A percentile compares a stretch with the other conserved stretches of the same genome.
These are phyloP conservation scores for Fusarium sarcochroum DNA, from an alignment of 2,329 filamentous ascomycete genomes.

Conservation along the genomic window DNA sequence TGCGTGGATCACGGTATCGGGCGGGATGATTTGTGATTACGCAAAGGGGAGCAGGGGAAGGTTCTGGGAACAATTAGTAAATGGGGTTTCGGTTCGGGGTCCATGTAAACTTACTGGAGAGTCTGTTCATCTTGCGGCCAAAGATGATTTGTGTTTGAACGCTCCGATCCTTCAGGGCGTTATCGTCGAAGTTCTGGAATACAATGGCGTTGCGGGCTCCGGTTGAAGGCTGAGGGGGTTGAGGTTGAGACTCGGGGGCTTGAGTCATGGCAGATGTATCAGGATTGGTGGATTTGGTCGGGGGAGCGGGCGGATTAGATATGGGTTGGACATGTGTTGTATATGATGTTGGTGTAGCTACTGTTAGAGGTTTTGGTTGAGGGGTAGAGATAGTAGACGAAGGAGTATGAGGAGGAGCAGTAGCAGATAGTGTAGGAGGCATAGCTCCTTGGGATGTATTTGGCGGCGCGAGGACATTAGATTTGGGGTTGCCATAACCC, in stretches of 20 bases:
- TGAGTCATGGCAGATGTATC: conserved; percentile 27
- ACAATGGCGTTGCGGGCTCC: conserved; percentile 72
- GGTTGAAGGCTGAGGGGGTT: conserved; percentile 47
- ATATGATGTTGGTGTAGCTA: conserved; percentile 7
- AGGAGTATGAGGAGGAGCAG: conserved; percentile 38
- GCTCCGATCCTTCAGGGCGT: conserved; percentile 68
- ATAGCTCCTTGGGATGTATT: conserved; percentile 54
- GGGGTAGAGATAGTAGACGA: conserved; percentile 8
- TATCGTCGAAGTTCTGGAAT: conserved; percentile 71
- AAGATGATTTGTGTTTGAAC: conserved; percentile 72
- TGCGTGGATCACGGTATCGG: conserved; percentile 86
- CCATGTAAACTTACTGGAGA: conserved; percentile 62
- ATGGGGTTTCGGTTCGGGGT: not conserved
- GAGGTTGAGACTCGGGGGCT: conserved; percentile 42
- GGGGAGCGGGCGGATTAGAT: conserved; percentile 13
- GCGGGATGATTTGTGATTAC: conserved; percentile 87
- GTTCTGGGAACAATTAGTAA: conserved; percentile 57
- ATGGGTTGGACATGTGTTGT: conserved; percentile 21
- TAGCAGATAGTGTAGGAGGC: conserved; percentile 36
- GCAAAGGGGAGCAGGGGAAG: conserved; percentile 71
- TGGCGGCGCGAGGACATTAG: conserved; percentile 62
- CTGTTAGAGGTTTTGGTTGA: conserved; percentile 7
- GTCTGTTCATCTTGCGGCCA: conserved; percentile 70
- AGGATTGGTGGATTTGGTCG: conserved; percentile 19
- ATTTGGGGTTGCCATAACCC: conserved; percentile 55